Conservation (phyloP, 2,329 filamentous ascomycete species). For the Sclerotinia subarctica region DNA sequence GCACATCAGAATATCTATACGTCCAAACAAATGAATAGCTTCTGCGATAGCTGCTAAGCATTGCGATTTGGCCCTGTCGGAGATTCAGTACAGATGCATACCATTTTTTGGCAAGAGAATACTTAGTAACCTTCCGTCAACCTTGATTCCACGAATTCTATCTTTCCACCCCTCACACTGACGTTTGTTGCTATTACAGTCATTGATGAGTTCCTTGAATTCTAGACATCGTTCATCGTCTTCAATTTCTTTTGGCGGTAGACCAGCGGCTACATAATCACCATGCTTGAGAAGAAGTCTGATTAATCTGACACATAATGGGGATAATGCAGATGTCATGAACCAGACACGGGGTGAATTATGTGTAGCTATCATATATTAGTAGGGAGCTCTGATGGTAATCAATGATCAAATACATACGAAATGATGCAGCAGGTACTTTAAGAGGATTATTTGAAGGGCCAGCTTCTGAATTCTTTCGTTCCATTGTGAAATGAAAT, state of each 20-base stretch:
- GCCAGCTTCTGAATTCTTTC: constrained; percentile 46
- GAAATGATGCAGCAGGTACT: constrained; percentile 35
- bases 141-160: constrained; percentile 64
- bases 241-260: constrained; percentile 75
- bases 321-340: constrained; percentile 80
- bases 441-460: constrained; percentile 35
- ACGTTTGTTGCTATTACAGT: constrained; percentile 60
- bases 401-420: constrained; percentile 23
- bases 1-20: constrained; percentile 86
- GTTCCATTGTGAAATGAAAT: constrained; percentile 35
- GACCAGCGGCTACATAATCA: constrained; percentile 82
- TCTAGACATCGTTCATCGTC: constrained; percentile 72
- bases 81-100: neutral
- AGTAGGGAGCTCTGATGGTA: constrained; percentile 16
- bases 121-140: constrained; percentile 49
- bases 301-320: constrained; percentile 78
- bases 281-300: constrained; percentile 83
- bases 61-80: constrained; percentile 38
- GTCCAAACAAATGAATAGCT: constrained; percentile 77
- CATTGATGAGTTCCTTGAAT: constrained; percentile 74
- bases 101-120: neutral
- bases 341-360: constrained; percentile 88
- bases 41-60: constrained; percentile 74
- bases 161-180: constrained; percentile 77
- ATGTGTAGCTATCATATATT: constrained; percentile 48